phyloP scores from a whole-genome alignment of 1,284 basidiomycete genomes.

The Apiotrichum sp. region DNA sequence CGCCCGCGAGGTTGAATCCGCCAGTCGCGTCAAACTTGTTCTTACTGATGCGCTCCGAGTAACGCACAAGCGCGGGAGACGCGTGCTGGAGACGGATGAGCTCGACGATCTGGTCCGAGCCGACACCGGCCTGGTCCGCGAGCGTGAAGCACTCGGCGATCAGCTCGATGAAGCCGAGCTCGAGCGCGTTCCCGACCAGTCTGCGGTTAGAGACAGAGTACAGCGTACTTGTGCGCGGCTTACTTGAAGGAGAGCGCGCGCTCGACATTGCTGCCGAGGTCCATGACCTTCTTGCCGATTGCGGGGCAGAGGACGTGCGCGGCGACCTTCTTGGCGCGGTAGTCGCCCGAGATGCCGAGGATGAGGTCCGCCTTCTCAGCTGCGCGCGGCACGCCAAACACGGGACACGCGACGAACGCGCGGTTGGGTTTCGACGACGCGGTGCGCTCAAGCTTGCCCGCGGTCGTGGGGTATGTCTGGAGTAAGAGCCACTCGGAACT shows the following conservation, averaged over 20 bases:
- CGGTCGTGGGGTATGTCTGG: conserved; percentile 63
- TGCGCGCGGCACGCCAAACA: conserved; percentile 63
- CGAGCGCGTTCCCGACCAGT: conserved; percentile 43
- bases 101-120: conserved; percentile 53
- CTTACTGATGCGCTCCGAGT: conserved; percentile 30
- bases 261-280: conserved; percentile 49
- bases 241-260: conserved; percentile 71
- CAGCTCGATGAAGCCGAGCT: conserved; percentile 58
- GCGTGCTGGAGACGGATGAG: conserved; percentile 54
- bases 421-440: conserved; percentile 59
- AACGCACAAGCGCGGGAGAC: conserved; percentile 26
- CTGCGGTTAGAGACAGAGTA: conserved; percentile 14
- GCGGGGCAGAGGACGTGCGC: conserved; percentile 66
- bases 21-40: conserved; percentile 67
- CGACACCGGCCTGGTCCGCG: conserved; percentile 76
- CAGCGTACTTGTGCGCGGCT: conserved; percentile 62
- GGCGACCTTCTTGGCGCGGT: conserved; percentile 73
- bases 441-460: conserved; percentile 68
- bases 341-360: conserved; percentile 74
- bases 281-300: conserved; percentile 63
- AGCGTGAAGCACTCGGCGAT: conserved; percentile 75
- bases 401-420: conserved; percentile 68
- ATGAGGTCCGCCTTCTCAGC: conserved; percentile 67
- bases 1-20: conserved; percentile 82
- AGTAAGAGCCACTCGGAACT: neutral